Evolutionary conservation across 2,329 filamentous ascomycete genomes (phyloP).

Genomic region (Colletotrichum caudatum): DNA sequence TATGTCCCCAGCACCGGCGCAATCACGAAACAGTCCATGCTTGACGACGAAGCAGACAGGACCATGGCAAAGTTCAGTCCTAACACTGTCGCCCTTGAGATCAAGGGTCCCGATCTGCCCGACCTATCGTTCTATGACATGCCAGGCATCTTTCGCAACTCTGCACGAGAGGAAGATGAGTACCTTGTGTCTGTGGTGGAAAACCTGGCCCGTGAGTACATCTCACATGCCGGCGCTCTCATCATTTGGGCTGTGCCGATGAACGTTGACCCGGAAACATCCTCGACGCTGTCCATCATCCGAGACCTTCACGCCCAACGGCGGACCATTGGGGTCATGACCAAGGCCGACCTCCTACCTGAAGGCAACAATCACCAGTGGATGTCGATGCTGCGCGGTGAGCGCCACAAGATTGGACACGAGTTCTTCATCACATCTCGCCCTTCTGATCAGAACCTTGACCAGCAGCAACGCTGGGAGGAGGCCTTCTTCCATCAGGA

Average conservation of each 20-base stretch:
- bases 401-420: constrained; percentile 73
- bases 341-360: constrained; percentile 82
- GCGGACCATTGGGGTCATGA: constrained; percentile 81
- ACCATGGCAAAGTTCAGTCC: constrained; percentile 80
- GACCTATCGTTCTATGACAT: constrained; percentile 87
- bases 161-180: constrained; percentile 71
- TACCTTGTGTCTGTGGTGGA: constrained; percentile 79
- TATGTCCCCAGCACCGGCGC: constrained; percentile 66
- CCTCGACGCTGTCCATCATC: constrained; percentile 76
- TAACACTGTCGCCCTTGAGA: constrained; percentile 82
- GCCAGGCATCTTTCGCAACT: constrained; percentile 82
- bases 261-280: constrained; percentile 82
- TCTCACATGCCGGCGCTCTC: constrained; percentile 76
- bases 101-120: constrained; percentile 77
- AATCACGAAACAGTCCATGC: constrained; percentile 52
- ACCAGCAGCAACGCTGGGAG: constrained; percentile 65
- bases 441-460: constrained; percentile 67
- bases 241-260: constrained; percentile 83
- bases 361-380: constrained; percentile 68
- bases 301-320: constrained; percentile 65
- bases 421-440: constrained; percentile 85
- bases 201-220: constrained; percentile 77
- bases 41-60: constrained; percentile 53
- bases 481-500: constrained; percentile 62
- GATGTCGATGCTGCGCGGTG: constrained; percentile 70